Conservation (phyloP, 345 rosid species). For the Gossypium ekmanianum region DNA sequence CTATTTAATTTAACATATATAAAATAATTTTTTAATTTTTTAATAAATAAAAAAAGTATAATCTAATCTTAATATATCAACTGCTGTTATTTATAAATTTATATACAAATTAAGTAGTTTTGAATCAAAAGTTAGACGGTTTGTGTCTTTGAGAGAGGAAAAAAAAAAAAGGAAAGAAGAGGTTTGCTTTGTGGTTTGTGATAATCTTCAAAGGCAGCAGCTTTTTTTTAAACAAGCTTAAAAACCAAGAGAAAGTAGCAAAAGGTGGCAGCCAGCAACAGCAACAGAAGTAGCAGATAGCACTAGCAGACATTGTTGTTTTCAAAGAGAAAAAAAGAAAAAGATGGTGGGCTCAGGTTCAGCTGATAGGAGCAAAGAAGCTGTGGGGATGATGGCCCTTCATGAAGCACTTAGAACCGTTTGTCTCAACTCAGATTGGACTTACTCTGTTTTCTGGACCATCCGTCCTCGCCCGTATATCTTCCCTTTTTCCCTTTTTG, state of each 20-base stretch:
- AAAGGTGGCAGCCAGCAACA: background rate
- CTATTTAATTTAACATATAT: too few species aligned
- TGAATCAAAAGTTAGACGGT: too few species aligned
- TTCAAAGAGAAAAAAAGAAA: constrained; percentile 14
- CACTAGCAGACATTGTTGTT: too few species aligned
- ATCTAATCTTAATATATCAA: too few species aligned
- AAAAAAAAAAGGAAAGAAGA: background rate
- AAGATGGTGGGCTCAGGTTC: constrained; percentile 98
- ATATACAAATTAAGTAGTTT: too few species aligned
- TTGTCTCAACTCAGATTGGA: constrained; percentile 97
- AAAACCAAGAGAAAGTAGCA: background rate
- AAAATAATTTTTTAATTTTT: too few species aligned
- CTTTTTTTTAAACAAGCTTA: background rate
- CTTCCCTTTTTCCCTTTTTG: background rate
- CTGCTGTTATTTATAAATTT: too few species aligned
- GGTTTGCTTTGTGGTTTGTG: background rate
- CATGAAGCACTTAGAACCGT: constrained; percentile 97
- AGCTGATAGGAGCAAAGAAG: constrained; percentile 97
- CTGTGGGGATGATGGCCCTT: constrained; percentile 99
- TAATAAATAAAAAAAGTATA: too few species aligned
- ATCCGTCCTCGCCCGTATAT: constrained; percentile 98
- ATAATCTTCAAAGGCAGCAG: background rate
- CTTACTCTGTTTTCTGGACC: constrained; percentile 99
- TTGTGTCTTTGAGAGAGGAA: background rate
- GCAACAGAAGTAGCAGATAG: too few species aligned